Base-by-base conservation (phyloP, 2,329 filamentous ascomycete genomes). In the Curvularia sp. region DNA sequence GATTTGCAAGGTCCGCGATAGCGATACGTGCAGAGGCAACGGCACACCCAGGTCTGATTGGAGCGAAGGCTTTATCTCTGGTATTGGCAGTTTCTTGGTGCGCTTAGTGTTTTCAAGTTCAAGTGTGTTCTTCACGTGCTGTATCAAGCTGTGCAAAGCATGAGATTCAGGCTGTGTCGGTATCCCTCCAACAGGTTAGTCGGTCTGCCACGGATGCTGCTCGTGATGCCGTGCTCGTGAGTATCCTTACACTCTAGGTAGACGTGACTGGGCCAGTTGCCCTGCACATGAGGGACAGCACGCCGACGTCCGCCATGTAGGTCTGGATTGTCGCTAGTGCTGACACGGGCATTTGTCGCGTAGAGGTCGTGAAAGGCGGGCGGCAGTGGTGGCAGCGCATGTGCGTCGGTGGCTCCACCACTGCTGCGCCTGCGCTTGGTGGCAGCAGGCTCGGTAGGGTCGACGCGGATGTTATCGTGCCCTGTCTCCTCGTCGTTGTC, bases 261-360 rank as follows among this genome's bases (percentile, higher is more conserved):
- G 46, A 98, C 75, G 78, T 98, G 94, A 33, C 89, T 92, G 1
- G 94, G 92, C 95, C 95, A 99, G 76, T 93, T 92, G 60, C 95
- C 95, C 58, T 88, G 86, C 26, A 94, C 82, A 77, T 99, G 95
- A 24, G 94, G 93, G 49, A 88, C 90, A 57, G 89, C 85, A 42
- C 95, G 86, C 73, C 89, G 92, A 46, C 94, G 88, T 53, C 95
- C 95, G 31, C 89, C 90, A 76, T 99, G 95, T 57, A 98, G 82
- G 59, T 84, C 83, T 0, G 94, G 93, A 72, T 97, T 90, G 78
- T 98, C 95, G 67, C 82, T 84, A 41, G 89, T 89, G 77, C 90
- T 91, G 62, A 90, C 83, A 62, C 94, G 88, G 51, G 91, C 88
- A 41, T 88, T 91, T 10, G 91, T 89, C 28, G 93, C 90, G 78